Evolutionary conservation across 495 filamentous ascomycete species (phyloP).

Genomic region (Daldinia bambusicola): DNA sequence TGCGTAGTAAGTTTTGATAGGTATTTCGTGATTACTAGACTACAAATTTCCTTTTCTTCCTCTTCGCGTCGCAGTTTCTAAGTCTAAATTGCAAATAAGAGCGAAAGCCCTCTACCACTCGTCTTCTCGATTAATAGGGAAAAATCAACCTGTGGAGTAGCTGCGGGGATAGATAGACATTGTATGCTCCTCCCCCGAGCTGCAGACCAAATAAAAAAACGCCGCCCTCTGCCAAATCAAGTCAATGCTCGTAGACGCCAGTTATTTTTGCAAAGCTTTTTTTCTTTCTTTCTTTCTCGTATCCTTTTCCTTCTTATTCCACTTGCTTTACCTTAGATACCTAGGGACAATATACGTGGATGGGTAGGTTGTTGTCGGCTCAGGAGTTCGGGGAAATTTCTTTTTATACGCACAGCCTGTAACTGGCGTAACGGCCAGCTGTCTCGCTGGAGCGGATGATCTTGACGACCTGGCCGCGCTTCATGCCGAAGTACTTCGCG

Average conservation of each 20-base stretch:
- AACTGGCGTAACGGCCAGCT: conserved; percentile 81
- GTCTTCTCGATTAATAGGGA: conserved; percentile 7
- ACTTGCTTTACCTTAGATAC: no score
- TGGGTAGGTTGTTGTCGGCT: background rate
- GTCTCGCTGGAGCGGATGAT: conserved; percentile 89
- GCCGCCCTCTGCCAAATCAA: conserved; percentile 39
- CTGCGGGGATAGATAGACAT: background rate
- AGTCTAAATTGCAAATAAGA: background rate
- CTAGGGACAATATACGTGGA: background rate
- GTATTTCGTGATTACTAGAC: conserved; percentile 4
- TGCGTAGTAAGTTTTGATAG: background rate
- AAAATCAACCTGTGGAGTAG: conserved; percentile 17
- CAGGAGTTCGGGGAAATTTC: background rate
- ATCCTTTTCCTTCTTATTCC: no score
- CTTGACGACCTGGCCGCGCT: conserved; percentile 96
- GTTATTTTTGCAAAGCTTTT: conserved; percentile 21
- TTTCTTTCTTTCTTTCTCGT: background rate
- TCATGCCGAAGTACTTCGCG: conserved; percentile 88
- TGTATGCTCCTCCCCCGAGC: background rate
- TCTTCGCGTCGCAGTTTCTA: background rate
- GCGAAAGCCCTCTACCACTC: background rate
- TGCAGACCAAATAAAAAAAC: conserved; percentile 31
- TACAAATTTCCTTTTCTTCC: background rate
- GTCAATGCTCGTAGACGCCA: conserved; percentile 43
- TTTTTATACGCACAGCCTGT: conserved; percentile 64